These are phyloP conservation scores for Trichoderma sp. DNA, from an alignment of 2,329 filamentous ascomycete species.

Conservation along the genomic window DNA sequence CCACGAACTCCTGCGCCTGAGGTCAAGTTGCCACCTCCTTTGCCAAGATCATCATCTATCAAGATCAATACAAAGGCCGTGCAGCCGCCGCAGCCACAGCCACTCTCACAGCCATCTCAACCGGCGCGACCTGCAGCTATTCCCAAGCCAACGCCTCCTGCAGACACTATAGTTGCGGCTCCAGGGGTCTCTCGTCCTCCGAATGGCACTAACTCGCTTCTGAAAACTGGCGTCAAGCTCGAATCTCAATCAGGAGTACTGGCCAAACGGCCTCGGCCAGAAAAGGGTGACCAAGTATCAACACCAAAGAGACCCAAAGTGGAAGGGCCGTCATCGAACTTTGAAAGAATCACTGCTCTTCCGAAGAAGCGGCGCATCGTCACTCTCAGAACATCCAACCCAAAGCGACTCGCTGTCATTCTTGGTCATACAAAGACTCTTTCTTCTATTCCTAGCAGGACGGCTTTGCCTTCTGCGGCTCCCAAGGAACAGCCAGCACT, in stretches of 20 bases:
- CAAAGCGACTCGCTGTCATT: slow-evolving; percentile 40
- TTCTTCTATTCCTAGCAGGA: slow-evolving; percentile 32
- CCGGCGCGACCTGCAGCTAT: neutral
- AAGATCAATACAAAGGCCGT: slow-evolving; percentile 34
- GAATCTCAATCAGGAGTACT: slow-evolving; percentile 14
- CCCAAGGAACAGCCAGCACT: slow-evolving; percentile 34
- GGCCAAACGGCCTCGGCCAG: slow-evolving; percentile 42
- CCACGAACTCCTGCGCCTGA: slow-evolving; percentile 31
- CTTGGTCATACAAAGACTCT: slow-evolving; percentile 34
- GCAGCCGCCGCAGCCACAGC: slow-evolving; percentile 5
- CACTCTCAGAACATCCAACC: slow-evolving; percentile 41
- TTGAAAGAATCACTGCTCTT: slow-evolving; percentile 22
- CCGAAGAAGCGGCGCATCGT: slow-evolving; percentile 41
- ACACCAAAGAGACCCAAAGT: slow-evolving; percentile 45
- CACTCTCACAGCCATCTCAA: neutral
- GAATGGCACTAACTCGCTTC: slow-evolving; percentile 25
- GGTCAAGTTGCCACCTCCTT: slow-evolving; percentile 34
- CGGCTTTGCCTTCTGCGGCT: slow-evolving; percentile 38
- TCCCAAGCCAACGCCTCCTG: slow-evolving; percentile 18
- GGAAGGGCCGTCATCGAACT: slow-evolving; percentile 32
- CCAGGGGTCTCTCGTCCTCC: slow-evolving; percentile 31
- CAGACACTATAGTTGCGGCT: slow-evolving; percentile 36
- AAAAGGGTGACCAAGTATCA: slow-evolving; percentile 41
- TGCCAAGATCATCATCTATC: slow-evolving; percentile 41
- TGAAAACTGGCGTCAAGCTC: slow-evolving; percentile 22